Conservation (phyloP, 768 basidiomycete species). For the Kwoniella dendrophila region DNA sequence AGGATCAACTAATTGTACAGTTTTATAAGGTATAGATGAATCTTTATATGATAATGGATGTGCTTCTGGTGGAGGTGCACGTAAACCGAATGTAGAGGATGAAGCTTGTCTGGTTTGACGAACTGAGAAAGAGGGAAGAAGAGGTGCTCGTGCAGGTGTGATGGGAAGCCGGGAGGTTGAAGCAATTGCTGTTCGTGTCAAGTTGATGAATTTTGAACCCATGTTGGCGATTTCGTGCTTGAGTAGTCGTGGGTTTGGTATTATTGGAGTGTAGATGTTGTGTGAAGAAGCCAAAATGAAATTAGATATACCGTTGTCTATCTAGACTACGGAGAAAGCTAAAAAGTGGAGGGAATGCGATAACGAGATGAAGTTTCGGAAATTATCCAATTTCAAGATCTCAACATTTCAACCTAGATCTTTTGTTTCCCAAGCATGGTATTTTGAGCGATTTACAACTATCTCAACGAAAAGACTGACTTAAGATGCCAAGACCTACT, state of each 20-base stretch:
- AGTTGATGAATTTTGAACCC: not conserved
- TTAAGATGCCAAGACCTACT: constrained; percentile 6
- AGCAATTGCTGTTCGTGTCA: not conserved
- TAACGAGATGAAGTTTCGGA: not conserved
- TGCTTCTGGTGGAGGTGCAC: constrained; percentile 3
- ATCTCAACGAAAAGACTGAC: not conserved
- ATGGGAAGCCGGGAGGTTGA: not conserved
- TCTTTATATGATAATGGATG: constrained; percentile 26
- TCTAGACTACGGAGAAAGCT: too few relatives aligned
- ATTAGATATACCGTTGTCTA: too few relatives aligned
- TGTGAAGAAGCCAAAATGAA: too few relatives aligned
- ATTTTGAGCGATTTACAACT: too few relatives aligned
- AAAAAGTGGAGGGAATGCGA: constrained; percentile 1
- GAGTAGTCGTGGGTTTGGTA: too few relatives aligned
- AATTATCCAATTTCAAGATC: not conserved
- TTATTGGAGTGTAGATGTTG: too few relatives aligned
- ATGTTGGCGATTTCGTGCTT: not conserved
- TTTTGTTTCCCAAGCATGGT: too few relatives aligned
- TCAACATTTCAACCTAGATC: not conserved
- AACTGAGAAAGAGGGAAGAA: not conserved
- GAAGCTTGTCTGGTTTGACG: not conserved
- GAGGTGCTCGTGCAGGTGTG: not conserved
- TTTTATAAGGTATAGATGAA: constrained; percentile 41
- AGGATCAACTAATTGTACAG: constrained; percentile 45
- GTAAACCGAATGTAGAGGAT: constrained; percentile 18